Evolutionary conservation across 2,329 filamentous ascomycete species (phyloP).

Genomic region (Ophiostoma triangulosporum): DNA sequence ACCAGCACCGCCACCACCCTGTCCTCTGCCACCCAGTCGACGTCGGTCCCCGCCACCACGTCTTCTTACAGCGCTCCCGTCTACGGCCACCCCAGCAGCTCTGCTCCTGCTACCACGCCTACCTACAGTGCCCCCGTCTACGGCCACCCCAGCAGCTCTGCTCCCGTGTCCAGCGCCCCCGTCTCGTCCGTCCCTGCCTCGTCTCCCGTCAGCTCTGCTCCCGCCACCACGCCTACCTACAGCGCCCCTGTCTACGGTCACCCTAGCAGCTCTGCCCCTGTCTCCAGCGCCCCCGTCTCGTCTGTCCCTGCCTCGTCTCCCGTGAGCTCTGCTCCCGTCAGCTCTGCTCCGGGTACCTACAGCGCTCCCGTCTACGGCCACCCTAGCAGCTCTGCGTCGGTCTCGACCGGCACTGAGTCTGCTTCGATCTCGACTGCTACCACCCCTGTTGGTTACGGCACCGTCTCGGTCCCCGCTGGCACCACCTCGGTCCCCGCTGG

Average conservation of each 20-base stretch:
- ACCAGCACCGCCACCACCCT: not conserved
- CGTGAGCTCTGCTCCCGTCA: not conserved
- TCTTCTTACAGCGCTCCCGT: not conserved
- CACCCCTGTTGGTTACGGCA: too few species aligned
- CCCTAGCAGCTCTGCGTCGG: not conserved
- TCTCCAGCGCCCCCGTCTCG: not conserved
- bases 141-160: not conserved
- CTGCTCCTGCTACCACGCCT: not conserved
- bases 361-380: not conserved
- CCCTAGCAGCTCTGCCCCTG: not conserved
- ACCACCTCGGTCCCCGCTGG: not conserved
- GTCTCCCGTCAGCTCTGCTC: not conserved
- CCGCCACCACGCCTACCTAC: not conserved
- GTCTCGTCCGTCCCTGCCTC: not conserved
- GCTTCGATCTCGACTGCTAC: not conserved
- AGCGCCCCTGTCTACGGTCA: too few species aligned
- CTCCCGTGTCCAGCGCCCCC: not conserved
- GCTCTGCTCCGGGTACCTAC: not conserved
- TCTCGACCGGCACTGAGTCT: not conserved
- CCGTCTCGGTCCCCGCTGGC: not conserved
- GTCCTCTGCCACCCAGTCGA: not conserved
- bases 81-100: not conserved
- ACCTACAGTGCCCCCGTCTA: not conserved
- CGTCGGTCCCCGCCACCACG: not conserved
- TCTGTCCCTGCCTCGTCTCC: not conserved